These are phyloP conservation scores for Cystobasidiaceae sp. DNA, from an alignment of 1,284 basidiomycete genomes.

Conservation along the genomic window DNA sequence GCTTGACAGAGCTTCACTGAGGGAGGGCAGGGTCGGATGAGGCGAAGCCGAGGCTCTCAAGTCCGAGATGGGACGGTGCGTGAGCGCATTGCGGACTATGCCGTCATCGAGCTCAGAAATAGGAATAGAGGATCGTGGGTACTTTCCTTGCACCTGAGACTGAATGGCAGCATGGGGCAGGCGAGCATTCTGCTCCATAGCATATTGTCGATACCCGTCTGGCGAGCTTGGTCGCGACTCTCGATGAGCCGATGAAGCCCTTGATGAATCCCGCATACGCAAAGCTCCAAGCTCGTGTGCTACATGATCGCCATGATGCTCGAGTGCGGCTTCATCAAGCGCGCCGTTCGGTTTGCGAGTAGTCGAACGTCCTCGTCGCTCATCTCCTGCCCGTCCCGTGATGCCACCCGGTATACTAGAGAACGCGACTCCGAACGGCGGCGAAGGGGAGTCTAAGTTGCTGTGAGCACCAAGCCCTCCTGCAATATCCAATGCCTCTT, in stretches of 20 bases:
- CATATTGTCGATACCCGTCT: too few relatives aligned
- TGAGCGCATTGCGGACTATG: slow-evolving; percentile 15
- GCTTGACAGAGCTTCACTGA: slow-evolving; percentile 11
- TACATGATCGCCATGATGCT: slow-evolving; percentile 11
- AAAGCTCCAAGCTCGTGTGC: slow-evolving; percentile 13
- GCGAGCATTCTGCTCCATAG: too few relatives aligned
- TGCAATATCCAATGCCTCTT: background rate
- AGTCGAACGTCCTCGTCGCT: slow-evolving; percentile 19
- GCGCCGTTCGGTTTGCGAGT: slow-evolving; percentile 7
- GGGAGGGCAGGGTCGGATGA: slow-evolving; percentile 10
- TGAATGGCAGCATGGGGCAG: too few relatives aligned
- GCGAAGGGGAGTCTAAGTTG: background rate
- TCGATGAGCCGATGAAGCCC: background rate
- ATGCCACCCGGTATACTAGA: background rate
- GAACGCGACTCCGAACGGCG: slow-evolving; percentile 8
- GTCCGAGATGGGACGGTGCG: slow-evolving; percentile 20
- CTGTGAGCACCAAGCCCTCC: background rate
- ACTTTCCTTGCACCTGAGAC: too few relatives aligned
- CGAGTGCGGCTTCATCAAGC: background rate
- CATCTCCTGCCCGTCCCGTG: too few relatives aligned
- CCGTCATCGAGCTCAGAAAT: slow-evolving; percentile 18
- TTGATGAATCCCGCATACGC: slow-evolving; percentile 10
- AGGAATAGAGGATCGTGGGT: background rate
- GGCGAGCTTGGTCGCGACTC: background rate
- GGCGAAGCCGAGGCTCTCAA: slow-evolving; percentile 16